Evolutionary conservation across 2,329 filamentous ascomycete genomes (phyloP).

Genomic region (Furcasterigmium furcatum): DNA sequence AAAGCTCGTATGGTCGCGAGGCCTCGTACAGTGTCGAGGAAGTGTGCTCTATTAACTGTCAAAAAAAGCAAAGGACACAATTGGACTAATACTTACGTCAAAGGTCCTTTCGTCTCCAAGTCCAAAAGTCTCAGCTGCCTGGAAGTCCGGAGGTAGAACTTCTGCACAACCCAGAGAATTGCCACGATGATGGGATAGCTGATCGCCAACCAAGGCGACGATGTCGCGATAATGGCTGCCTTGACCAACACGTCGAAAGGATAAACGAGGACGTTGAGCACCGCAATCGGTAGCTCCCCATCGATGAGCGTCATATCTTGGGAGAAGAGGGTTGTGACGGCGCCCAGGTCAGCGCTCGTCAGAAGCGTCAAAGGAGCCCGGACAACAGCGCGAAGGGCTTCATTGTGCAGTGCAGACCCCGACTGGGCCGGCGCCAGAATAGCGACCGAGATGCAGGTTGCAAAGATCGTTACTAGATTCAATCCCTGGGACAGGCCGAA

Average conservation of each 20-base stretch:
- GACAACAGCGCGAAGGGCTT: slow-evolving; percentile 16
- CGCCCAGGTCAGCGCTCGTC: slow-evolving; percentile 28
- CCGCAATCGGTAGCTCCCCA: slow-evolving; percentile 22
- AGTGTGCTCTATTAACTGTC: slow-evolving; percentile 29
- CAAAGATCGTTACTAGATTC: background rate
- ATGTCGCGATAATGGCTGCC: slow-evolving; percentile 35
- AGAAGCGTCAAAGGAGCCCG: slow-evolving; percentile 32
- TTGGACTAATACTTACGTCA: slow-evolving; percentile 36
- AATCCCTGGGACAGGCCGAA: slow-evolving; percentile 13
- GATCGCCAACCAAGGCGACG: slow-evolving; percentile 35
- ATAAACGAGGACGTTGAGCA: slow-evolving; percentile 17
- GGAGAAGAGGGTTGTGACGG: slow-evolving; percentile 33
- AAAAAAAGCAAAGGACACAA: background rate
- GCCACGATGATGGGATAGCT: slow-evolving; percentile 39
- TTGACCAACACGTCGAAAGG: slow-evolving; percentile 27
- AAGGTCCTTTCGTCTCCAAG: slow-evolving; percentile 51
- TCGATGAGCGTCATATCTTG: slow-evolving; percentile 34
- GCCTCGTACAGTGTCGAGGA: slow-evolving; percentile 48
- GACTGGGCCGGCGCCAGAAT: slow-evolving; percentile 15
- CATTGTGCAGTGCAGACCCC: slow-evolving; percentile 17
- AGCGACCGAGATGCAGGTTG: slow-evolving; percentile 12
- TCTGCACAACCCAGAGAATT: slow-evolving; percentile 44
- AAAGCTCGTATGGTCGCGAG: slow-evolving; percentile 51
- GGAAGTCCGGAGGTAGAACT: slow-evolving; percentile 53
- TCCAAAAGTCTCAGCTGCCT: slow-evolving; percentile 54